Evolutionary conservation across 495 filamentous ascomycete species (phyloP).

Genomic region (Aspergillus heteromorphus): DNA sequence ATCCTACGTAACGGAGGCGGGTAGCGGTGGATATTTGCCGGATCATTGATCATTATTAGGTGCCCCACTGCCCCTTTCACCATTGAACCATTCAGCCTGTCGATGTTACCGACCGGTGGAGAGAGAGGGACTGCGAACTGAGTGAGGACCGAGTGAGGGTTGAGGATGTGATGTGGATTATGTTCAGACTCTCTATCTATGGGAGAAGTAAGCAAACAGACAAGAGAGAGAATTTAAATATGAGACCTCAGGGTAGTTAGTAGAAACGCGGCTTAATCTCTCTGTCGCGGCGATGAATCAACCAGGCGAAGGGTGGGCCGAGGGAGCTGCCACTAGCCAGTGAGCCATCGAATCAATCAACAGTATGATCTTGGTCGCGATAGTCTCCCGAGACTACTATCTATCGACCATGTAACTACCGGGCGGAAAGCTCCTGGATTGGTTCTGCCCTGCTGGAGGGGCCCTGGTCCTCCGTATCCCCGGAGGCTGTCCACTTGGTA

Average conservation of each 20-base stretch:
- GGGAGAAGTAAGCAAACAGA: constrained; percentile 1
- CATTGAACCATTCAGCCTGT: constrained; percentile 12
- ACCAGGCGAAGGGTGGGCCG: constrained; percentile 13
- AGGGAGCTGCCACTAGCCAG: background rate
- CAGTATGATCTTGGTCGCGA: constrained; percentile 10
- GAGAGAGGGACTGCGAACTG: too few species aligned
- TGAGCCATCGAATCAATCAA: constrained; percentile 14
- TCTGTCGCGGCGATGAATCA: constrained; percentile 5
- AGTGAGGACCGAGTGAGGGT: too few species aligned
- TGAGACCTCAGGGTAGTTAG: too few species aligned
- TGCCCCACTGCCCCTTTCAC: constrained; percentile 16
- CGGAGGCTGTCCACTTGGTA: background rate
- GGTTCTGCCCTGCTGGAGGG: constrained; percentile 2
- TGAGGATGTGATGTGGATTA: too few species aligned
- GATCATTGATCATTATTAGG: constrained; percentile 17
- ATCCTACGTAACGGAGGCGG: constrained; percentile 32
- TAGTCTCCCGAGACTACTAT: constrained; percentile 14
- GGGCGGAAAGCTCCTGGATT: constrained; percentile 8
- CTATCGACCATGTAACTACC: constrained; percentile 11
- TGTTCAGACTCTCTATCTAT: too few species aligned
- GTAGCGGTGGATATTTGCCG: constrained; percentile 22
- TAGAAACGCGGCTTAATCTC: background rate
- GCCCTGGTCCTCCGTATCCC: background rate
- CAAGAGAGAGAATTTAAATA: background rate
- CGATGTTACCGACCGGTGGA: too few species aligned